Conservation (phyloP, 495 filamentous ascomycete genomes). For the Podospora conica region DNA sequence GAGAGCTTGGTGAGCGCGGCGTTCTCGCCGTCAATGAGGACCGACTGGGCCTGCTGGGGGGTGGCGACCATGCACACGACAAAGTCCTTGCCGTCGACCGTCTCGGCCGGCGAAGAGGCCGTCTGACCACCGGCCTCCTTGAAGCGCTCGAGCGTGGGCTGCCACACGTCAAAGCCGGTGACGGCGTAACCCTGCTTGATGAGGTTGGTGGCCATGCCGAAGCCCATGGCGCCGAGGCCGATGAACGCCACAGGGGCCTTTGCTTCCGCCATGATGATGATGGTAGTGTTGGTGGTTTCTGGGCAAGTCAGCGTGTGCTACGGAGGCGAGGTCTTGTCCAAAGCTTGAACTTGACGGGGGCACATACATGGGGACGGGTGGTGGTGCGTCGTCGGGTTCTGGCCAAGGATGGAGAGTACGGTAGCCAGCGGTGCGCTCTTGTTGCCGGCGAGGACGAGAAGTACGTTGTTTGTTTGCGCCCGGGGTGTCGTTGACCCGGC, state of each 20-base stretch:
- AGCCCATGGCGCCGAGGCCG: slow-evolving; percentile 85
- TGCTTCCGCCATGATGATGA: slow-evolving; percentile 24
- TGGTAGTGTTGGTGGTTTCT: neutral
- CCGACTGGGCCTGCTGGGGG: slow-evolving; percentile 58
- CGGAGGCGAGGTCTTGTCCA: neutral
- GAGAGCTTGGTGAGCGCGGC: slow-evolving; percentile 53
- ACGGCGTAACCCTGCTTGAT: slow-evolving; percentile 62
- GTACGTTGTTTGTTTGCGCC: neutral
- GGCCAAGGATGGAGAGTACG: neutral
- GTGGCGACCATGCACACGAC: slow-evolving; percentile 80
- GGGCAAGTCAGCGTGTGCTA: neutral
- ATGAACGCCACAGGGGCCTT: slow-evolving; percentile 65
- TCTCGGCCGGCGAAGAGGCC: slow-evolving; percentile 56
- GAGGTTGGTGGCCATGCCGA: slow-evolving; percentile 77
- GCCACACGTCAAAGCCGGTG: slow-evolving; percentile 71
- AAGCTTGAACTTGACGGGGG: neutral
- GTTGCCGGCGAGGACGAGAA: neutral
- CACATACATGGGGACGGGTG: neutral
- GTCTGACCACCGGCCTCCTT: slow-evolving; percentile 56
- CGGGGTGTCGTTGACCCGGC: slow-evolving; percentile 8
- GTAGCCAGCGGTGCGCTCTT: neutral
- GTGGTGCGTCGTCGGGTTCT: neutral
- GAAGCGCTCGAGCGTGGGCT: slow-evolving; percentile 66
- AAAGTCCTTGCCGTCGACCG: slow-evolving; percentile 53
- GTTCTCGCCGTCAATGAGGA: slow-evolving; percentile 56